Percentiles rank a stretch among this genome's conserved stretches.
Conservation (phyloP, 257 asterid species). For the Plantago elongata region DNA sequence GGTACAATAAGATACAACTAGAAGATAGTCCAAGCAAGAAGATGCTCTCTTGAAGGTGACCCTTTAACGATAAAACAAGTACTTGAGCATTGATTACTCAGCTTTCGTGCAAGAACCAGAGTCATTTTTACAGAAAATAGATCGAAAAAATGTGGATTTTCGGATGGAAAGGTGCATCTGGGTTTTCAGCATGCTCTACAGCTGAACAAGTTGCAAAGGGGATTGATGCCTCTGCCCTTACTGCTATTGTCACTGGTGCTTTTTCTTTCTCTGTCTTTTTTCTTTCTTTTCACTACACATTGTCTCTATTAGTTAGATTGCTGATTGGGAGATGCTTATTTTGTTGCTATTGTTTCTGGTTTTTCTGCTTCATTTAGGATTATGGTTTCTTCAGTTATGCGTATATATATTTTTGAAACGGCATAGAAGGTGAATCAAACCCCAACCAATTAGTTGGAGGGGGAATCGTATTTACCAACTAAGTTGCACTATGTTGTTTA, state of each 20-base stretch:
- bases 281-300: not conserved
- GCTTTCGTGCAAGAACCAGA: no score
- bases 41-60: no score
- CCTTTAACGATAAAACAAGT: no score
- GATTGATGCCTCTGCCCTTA: constrained; percentile 47
- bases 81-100: no score
- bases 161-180: constrained; percentile 21
- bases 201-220: constrained; percentile 50
- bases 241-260: constrained; percentile 54
- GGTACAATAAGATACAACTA: no score
- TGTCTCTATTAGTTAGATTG: constrained; percentile 18
- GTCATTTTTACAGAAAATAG: no score
- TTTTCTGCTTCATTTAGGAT: constrained; percentile 5
- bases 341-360: constrained; percentile 48
- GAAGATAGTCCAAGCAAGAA: no score
- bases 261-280: not conserved
- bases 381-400: not conserved
- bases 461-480: no score
- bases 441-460: no score
- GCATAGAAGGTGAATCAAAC: no score
- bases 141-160: constrained; percentile 8
- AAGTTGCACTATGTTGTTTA: no score
- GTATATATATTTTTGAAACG: no score
- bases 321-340: constrained; percentile 47
- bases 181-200: constrained; percentile 37